Conservation (phyloP, 75 land plant genomes). For the Isoetes taiwanensis region DNA sequence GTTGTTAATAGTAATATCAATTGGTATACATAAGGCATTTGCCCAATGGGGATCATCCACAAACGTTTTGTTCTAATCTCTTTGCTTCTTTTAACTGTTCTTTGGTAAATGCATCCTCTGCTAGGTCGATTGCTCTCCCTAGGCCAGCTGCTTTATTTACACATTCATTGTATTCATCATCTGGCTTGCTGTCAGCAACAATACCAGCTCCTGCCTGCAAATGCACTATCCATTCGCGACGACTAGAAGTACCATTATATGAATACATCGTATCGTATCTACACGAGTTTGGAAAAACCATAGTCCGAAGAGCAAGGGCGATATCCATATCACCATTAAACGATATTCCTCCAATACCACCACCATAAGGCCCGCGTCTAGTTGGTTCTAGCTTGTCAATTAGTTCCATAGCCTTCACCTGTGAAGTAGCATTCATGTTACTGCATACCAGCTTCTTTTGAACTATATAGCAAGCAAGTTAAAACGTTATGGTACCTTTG, state of each 20-base stretch:
- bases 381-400: slow-evolving; percentile 84
- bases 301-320: slow-evolving; percentile 84
- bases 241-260: slow-evolving; percentile 35
- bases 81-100: too few relatives aligned
- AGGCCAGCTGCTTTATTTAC: slow-evolving; percentile 91
- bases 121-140: slow-evolving; percentile 88
- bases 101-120: slow-evolving; percentile 80
- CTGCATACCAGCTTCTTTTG: too few relatives aligned
- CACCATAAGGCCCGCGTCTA: slow-evolving; percentile 92
- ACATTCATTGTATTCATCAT: slow-evolving; percentile 72
- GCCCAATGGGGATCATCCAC: too few relatives aligned
- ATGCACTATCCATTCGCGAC: slow-evolving; percentile 84
- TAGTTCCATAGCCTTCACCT: slow-evolving; percentile 99
- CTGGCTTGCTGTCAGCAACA: slow-evolving; percentile 86
- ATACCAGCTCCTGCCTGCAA: slow-evolving; percentile 92
- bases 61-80: too few relatives aligned
- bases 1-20: too few relatives aligned
- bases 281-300: slow-evolving; percentile 54
- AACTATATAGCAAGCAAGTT: too few relatives aligned
- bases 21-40: too few relatives aligned
- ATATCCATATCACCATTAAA: slow-evolving; percentile 88
- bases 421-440: slow-evolving; percentile 6
- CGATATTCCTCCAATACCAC: slow-evolving; percentile 88
- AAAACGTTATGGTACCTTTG: slow-evolving; percentile 44
- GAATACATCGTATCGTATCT: slow-evolving; percentile 72